Conservation (phyloP, 2,329 filamentous ascomycete species). For the Cadophora gregata region DNA sequence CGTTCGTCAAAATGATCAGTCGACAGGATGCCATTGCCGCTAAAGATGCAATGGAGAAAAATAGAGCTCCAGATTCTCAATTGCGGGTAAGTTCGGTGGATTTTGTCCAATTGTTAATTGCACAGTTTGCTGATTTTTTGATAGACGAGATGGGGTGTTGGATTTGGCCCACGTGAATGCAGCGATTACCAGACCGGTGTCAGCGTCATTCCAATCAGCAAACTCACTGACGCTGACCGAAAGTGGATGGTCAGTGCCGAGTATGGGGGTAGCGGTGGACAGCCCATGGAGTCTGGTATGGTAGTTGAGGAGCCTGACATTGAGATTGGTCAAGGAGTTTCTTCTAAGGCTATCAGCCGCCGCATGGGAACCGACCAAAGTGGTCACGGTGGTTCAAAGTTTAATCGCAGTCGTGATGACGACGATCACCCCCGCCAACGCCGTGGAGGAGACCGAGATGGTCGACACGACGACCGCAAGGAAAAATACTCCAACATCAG, state of each 20-base stretch:
- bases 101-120: background rate
- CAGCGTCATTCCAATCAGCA: slow-evolving; percentile 90
- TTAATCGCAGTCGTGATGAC: slow-evolving; percentile 46
- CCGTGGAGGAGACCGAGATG: slow-evolving; percentile 31
- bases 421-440: slow-evolving; percentile 39
- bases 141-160: slow-evolving; percentile 95
- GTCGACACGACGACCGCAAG: slow-evolving; percentile 32
- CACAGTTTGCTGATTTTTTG: slow-evolving; percentile 41
- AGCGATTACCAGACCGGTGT: slow-evolving; percentile 93
- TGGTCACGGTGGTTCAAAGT: slow-evolving; percentile 68
- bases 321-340: slow-evolving; percentile 96
- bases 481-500: slow-evolving; percentile 30
- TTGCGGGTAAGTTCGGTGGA: slow-evolving; percentile 37
- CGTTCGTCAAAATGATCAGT: slow-evolving; percentile 98
- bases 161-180: slow-evolving; percentile 95
- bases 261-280: slow-evolving; percentile 89
- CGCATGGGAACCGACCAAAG: slow-evolving; percentile 74
- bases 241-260: slow-evolving; percentile 98
- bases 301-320: slow-evolving; percentile 98
- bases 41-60: slow-evolving; percentile 86
- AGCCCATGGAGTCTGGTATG: slow-evolving; percentile 79
- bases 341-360: slow-evolving; percentile 82
- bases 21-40: slow-evolving; percentile 83
- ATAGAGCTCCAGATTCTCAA: slow-evolving; percentile 69
- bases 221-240: slow-evolving; percentile 92